A percentile compares a stretch with the other conserved stretches of the same genome.
Conservation (phyloP, 2,329 filamentous ascomycete species). For the Nothophaeocryptopus gaeumannii region DNA sequence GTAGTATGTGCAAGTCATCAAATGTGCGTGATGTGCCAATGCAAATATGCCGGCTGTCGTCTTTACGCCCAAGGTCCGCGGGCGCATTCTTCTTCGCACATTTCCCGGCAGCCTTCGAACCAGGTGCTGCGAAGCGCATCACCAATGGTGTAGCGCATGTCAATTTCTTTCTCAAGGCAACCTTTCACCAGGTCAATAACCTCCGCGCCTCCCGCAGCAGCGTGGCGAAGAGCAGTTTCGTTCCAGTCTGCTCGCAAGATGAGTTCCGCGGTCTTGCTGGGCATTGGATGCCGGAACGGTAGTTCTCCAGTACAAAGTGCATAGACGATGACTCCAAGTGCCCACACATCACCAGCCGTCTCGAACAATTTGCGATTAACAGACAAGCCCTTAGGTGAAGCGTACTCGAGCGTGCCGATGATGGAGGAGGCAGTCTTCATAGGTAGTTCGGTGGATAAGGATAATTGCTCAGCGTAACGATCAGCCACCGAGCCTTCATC, state of each 20-base stretch:
- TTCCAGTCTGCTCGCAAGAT: slow-evolving; percentile 62
- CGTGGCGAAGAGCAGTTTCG: slow-evolving; percentile 46
- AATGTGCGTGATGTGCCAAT: too few species aligned
- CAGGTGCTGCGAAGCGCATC: slow-evolving; percentile 56
- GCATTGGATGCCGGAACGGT: slow-evolving; percentile 61
- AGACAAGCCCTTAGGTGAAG: slow-evolving; percentile 49
- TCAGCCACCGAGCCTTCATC: slow-evolving; percentile 16
- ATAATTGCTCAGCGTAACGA: slow-evolving; percentile 14
- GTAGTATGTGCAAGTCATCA: slow-evolving; percentile 1
- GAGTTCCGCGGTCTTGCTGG: slow-evolving; percentile 57
- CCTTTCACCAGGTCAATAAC: slow-evolving; percentile 58
- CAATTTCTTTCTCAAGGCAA: slow-evolving; percentile 57
- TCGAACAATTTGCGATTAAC: slow-evolving; percentile 43
- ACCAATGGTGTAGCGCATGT: slow-evolving; percentile 56
- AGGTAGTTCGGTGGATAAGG: slow-evolving; percentile 19
- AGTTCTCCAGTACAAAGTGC: slow-evolving; percentile 59
- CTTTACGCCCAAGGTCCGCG: not conserved
- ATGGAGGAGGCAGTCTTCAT: slow-evolving; percentile 41
- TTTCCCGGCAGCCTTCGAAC: slow-evolving; percentile 42
- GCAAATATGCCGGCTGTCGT: too few species aligned
- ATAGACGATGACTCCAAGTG: slow-evolving; percentile 63
- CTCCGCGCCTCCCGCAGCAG: slow-evolving; percentile 43
- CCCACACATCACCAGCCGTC: slow-evolving; percentile 65
- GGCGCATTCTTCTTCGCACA: slow-evolving; percentile 18
- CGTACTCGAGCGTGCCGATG: slow-evolving; percentile 59